Base-by-base conservation (phyloP, 306 rosid genomes). In the Lablab purpureus region DNA sequence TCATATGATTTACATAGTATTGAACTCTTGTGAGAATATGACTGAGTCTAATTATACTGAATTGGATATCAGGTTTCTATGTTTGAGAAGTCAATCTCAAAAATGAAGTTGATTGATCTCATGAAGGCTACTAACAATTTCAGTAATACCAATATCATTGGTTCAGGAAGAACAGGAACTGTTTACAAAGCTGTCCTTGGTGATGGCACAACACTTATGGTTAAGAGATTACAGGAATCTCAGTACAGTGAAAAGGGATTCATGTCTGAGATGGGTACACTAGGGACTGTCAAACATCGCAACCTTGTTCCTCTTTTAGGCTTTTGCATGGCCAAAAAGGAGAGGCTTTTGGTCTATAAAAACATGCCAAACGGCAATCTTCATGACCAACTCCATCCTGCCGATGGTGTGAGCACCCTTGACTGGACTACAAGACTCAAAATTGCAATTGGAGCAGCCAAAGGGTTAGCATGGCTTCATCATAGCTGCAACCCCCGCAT, bases 401-500 rank as follows among this genome's bases (percentile, higher is more conserved):
- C 72, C 23, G 87, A 59, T 8, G 89, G 83, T 10, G 84, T 45
- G 41, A 81, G 85, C 43, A 83, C 83, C 60, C 76, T 93, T 76
- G 91, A 91, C 19, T 95, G 99, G 99, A 75, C 91, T 66, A 14
- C 81, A 17, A 87, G 99, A 80, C 97, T 95, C 70, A 92, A 89
- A 88, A 90, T 92, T 79, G 98, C 96, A 65, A 87, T 92, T 37
- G 88, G 98, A 23, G 96, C 98, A 10, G 99, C 99, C 71, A 91
- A 87, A 85, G 99, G 99, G 71, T 87, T 95, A 15, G 99, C 99
- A 3, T 95, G 93, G 92, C 95, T 95, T 69, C 99, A 95, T 78
- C 99, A 95, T 77, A 90, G 88, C 86, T 95, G 99, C 91, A 95
- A 92, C 67, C 98, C 99, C 4, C 95, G 99, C 2, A 91, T 95